These are phyloP conservation scores for Nectriaceae sp. DNA, from an alignment of 2,329 filamentous ascomycete species.

Conservation along the genomic window DNA sequence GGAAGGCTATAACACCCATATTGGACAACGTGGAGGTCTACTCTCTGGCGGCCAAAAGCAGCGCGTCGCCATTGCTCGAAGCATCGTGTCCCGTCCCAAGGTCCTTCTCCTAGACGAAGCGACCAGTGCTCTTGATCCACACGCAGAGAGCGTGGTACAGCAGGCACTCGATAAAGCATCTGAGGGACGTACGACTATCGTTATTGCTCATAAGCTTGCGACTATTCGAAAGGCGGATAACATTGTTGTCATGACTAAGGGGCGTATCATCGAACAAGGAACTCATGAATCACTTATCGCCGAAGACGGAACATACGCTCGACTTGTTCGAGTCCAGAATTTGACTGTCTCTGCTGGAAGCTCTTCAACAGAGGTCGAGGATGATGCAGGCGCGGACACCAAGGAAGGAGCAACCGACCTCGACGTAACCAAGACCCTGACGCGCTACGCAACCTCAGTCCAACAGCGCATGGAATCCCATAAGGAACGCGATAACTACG, in stretches of 20 bases:
- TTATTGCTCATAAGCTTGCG: slow-evolving; percentile 60
- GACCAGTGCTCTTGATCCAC: slow-evolving; percentile 57
- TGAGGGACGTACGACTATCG: slow-evolving; percentile 57
- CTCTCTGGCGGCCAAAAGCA: slow-evolving; percentile 70
- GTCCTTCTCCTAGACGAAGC: slow-evolving; percentile 71
- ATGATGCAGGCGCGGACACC: slow-evolving; percentile 21
- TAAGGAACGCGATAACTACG: slow-evolving; percentile 40
- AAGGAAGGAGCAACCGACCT: neutral
- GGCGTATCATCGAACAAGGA: slow-evolving; percentile 57
- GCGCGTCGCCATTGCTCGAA: slow-evolving; percentile 66
- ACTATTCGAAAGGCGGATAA: slow-evolving; percentile 62
- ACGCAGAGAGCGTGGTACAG: slow-evolving; percentile 49
- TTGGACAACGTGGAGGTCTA: slow-evolving; percentile 66
- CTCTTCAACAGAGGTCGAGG: slow-evolving; percentile 23
- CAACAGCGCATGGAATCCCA: slow-evolving; percentile 33
- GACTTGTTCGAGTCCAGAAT: slow-evolving; percentile 12
- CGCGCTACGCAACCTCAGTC: slow-evolving; percentile 32
- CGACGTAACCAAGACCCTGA: slow-evolving; percentile 31
- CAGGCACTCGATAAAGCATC: slow-evolving; percentile 50
- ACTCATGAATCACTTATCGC: slow-evolving; percentile 53
- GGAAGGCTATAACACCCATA: slow-evolving; percentile 59
- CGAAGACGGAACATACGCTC: slow-evolving; percentile 4
- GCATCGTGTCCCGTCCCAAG: slow-evolving; percentile 63
- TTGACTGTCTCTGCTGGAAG: slow-evolving; percentile 27
- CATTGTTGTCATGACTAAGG: slow-evolving; percentile 59